These are phyloP conservation scores for Daldinia sp. DNA, from an alignment of 2,329 filamentous ascomycete genomes.

Conservation along the genomic window DNA sequence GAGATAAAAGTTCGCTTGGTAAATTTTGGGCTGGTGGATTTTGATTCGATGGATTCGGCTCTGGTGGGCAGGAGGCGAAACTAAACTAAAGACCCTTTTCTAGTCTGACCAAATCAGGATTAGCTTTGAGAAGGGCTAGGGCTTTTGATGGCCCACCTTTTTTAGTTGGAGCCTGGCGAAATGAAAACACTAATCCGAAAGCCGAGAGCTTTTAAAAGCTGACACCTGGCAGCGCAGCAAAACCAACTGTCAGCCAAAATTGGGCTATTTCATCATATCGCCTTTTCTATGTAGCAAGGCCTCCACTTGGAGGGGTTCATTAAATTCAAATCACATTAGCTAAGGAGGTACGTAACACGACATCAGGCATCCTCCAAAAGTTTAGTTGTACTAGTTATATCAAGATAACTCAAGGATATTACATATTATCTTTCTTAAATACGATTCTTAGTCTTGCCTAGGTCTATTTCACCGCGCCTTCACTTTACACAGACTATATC, in stretches of 20 bases:
- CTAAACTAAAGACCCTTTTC: conserved; percentile 31
- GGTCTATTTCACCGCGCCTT: neutral
- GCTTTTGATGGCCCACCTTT: conserved; percentile 36
- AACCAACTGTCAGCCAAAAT: neutral
- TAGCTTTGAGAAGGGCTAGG: conserved; percentile 45
- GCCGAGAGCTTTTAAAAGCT: neutral
- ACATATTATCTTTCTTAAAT: neutral
- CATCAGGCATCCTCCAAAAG: conserved; percentile 26
- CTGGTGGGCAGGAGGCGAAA: conserved; percentile 34
- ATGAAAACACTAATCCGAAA: neutral
- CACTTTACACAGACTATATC: neutral
- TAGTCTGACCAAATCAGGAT: conserved; percentile 36
- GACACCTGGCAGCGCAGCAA: neutral
- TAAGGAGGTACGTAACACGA: conserved; percentile 14
- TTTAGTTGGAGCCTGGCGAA: conserved; percentile 5
- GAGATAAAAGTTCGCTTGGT: conserved; percentile 51
- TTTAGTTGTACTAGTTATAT: neutral
- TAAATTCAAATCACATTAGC: conserved; percentile 6
- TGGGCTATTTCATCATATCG: neutral
- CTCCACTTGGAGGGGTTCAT: conserved; percentile 20
- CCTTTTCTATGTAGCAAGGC: neutral
- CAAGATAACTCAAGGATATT: neutral
- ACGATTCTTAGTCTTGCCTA: neutral
- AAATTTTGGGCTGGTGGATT: conserved; percentile 45
- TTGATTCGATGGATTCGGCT: conserved; percentile 33